phyloP scores from a whole-genome alignment of 129 eudicot genomes.

The Arctium lappa region DNA sequence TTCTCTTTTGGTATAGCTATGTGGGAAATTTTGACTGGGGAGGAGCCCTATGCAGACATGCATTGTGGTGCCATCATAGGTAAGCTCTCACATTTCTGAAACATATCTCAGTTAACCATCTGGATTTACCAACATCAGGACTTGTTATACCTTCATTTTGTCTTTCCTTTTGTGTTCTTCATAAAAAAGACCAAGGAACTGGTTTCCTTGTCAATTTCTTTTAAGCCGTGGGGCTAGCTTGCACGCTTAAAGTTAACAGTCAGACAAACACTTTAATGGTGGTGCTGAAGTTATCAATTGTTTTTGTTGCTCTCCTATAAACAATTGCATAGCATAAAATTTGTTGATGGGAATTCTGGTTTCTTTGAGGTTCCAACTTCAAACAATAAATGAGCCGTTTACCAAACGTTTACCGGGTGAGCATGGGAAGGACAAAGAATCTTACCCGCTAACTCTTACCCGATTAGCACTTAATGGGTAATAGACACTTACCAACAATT shows the following conservation, averaged over 20 bases:
- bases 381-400: too few species aligned
- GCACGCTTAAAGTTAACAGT: background rate
- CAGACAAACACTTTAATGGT: background rate
- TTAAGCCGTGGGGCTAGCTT: background rate
- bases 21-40: conserved; percentile 77
- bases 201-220: background rate
- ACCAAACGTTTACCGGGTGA: too few species aligned
- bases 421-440: too few species aligned
- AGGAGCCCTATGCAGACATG: conserved; percentile 67
- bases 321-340: background rate
- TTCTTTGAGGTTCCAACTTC: too few species aligned
- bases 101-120: background rate
- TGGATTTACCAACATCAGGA: background rate
- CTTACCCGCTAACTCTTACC: too few species aligned
- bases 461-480: too few species aligned
- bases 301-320: background rate
- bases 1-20: conserved; percentile 68
- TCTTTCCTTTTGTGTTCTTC: too few species aligned
- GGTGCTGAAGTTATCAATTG: background rate
- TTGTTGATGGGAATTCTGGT: background rate
- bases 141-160: too few species aligned
- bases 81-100: conserved; percentile 13
- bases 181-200: too few species aligned
- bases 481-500: too few species aligned
- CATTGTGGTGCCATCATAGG: conserved; percentile 79